A percentile compares a stretch with the other conserved stretches of the same genome.
Evolutionary conservation across 2,329 filamentous ascomycete genomes (phyloP).

Genomic region (Epichloe aotearoae): DNA sequence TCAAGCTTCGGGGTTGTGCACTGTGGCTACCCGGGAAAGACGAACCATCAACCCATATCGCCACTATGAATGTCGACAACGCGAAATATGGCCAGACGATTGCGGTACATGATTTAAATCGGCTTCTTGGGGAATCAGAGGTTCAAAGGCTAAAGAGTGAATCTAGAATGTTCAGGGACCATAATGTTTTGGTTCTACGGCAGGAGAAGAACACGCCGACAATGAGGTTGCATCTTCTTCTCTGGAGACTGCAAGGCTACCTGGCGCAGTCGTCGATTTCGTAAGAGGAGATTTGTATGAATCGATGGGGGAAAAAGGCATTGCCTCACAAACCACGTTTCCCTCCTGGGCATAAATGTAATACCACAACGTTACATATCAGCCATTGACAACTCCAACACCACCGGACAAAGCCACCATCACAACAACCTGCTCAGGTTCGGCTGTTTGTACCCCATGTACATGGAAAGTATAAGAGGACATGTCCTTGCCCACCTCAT

Average conservation of each 20-base stretch:
- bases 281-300: neutral
- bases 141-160: constrained; percentile 24
- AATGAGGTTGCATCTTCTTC: constrained; percentile 30
- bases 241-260: constrained; percentile 49
- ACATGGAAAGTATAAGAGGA: too few species aligned
- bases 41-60: constrained; percentile 23
- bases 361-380: too few species aligned
- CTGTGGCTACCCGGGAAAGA: constrained; percentile 25
- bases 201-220: constrained; percentile 25
- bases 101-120: constrained; percentile 38
- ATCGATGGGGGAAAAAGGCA: too few species aligned
- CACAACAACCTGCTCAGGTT: too few species aligned
- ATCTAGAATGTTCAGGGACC: constrained; percentile 21
- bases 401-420: too few species aligned
- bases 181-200: constrained; percentile 29
- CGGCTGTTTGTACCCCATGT: too few species aligned
- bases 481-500: too few species aligned
- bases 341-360: too few species aligned
- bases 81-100: constrained; percentile 24
- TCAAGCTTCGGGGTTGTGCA: constrained; percentile 30
- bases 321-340: too few species aligned
- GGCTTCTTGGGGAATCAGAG: constrained; percentile 36
- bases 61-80: constrained; percentile 29
- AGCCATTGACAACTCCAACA: too few species aligned
- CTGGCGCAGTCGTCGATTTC: constrained; percentile 13